Evolutionary conservation across 768 basidiomycete genomes (phyloP).

Genomic region (Boletus barrowsii): DNA sequence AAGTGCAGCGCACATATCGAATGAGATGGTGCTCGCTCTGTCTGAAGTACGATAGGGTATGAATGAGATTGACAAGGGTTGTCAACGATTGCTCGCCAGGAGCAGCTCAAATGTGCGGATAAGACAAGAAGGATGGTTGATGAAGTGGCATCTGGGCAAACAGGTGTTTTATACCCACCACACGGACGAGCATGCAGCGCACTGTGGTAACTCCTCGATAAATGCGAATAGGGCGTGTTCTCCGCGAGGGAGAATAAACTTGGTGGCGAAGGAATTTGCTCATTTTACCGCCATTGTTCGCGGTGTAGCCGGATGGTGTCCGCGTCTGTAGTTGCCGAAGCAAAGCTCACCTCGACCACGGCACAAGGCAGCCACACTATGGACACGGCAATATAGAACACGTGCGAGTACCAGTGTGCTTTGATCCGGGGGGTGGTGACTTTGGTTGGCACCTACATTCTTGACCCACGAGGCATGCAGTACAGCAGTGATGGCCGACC

Average conservation of each 20-base stretch:
- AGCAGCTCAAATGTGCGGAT: slow-evolving; percentile 26
- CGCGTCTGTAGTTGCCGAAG: slow-evolving; percentile 16
- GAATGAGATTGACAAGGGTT: slow-evolving; percentile 1
- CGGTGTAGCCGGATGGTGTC: slow-evolving; percentile 6
- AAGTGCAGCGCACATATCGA: slow-evolving; percentile 28
- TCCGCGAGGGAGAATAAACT: slow-evolving; percentile 24
- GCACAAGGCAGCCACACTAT: slow-evolving; percentile 13
- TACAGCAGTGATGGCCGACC: not conserved
- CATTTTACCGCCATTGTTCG: slow-evolving; percentile 12
- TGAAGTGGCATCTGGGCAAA: slow-evolving; percentile 1
- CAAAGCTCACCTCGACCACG: slow-evolving; percentile 8
- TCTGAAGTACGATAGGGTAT: slow-evolving; percentile 6
- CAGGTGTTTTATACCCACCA: slow-evolving; percentile 27
- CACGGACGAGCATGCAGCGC: slow-evolving; percentile 7
- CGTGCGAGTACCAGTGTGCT: slow-evolving; percentile 11
- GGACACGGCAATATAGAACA: slow-evolving; percentile 5
- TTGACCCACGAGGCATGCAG: slow-evolving; percentile 15
- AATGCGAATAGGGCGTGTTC: slow-evolving; percentile 33
- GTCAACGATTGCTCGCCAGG: slow-evolving; percentile 29
- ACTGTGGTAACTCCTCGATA: slow-evolving; percentile 8
- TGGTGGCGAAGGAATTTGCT: slow-evolving; percentile 10
- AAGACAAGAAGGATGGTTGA: slow-evolving; percentile 46
- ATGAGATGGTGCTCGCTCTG: slow-evolving; percentile 8
- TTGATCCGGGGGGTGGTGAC: slow-evolving; percentile 16
- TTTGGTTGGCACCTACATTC: slow-evolving; percentile 5